Evolutionary conservation across 2,329 filamentous ascomycete genomes (phyloP).

Genomic region (Phaeosphaeria sp.): DNA sequence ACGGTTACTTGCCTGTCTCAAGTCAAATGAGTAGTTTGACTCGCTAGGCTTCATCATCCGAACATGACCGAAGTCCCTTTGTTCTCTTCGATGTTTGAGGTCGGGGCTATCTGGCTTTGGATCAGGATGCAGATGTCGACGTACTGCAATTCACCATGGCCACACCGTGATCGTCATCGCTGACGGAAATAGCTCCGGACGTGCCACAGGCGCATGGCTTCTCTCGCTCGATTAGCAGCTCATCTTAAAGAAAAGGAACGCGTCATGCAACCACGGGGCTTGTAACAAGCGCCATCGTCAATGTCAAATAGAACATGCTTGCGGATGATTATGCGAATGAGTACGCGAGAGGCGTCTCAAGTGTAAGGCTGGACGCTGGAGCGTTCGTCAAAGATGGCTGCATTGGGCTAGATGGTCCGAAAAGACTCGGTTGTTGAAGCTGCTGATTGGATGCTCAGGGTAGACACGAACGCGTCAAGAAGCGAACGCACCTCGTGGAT

Average conservation of each 20-base stretch:
- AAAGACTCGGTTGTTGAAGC: slow-evolving; percentile 24
- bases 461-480: slow-evolving; percentile 11
- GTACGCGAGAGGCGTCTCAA: slow-evolving; percentile 33
- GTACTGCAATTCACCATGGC: slow-evolving; percentile 15
- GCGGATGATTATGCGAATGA: slow-evolving; percentile 12
- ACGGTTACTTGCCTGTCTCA: slow-evolving; percentile 3
- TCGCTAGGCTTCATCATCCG: slow-evolving; percentile 17
- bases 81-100: neutral
- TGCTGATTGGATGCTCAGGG: slow-evolving; percentile 34
- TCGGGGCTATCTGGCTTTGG: slow-evolving; percentile 13
- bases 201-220: slow-evolving; percentile 20
- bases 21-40: slow-evolving; percentile 2
- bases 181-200: slow-evolving; percentile 16
- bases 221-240: slow-evolving; percentile 20
- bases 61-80: slow-evolving; percentile 29
- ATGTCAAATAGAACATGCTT: slow-evolving; percentile 18
- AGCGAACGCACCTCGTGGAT: slow-evolving; percentile 23
- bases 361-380: slow-evolving; percentile 26
- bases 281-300: slow-evolving; percentile 18
- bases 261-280: slow-evolving; percentile 23
- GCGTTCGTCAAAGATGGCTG: slow-evolving; percentile 40
- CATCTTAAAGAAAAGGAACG: slow-evolving; percentile 24
- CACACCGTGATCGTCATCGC: slow-evolving; percentile 5
- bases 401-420: slow-evolving; percentile 30
- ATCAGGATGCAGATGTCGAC: slow-evolving; percentile 9